These are phyloP conservation scores for Lodderomyces margitis DNA, from an alignment of 1,139 yeast genomes.

Conservation along the genomic window DNA sequence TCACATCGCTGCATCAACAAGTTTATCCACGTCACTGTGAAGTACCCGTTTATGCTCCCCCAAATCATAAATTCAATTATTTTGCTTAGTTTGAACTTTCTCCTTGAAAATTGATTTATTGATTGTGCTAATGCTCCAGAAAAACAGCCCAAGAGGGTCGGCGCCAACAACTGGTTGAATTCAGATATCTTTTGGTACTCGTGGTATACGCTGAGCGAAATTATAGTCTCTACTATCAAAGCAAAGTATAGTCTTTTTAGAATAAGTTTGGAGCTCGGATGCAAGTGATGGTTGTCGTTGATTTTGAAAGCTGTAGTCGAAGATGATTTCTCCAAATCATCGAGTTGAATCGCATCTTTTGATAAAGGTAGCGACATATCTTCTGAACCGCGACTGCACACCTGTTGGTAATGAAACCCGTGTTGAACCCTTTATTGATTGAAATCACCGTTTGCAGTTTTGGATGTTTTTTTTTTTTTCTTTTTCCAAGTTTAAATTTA, in stretches of 20 bases:
- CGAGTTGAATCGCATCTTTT: constrained; percentile 12
- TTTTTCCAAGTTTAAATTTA: neutral
- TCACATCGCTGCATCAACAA: constrained; percentile 39
- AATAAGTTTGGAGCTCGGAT: constrained; percentile 21
- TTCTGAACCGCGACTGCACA: no score
- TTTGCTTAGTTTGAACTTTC: constrained; percentile 38
- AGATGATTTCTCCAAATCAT: constrained; percentile 16
- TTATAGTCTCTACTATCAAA: constrained; percentile 24
- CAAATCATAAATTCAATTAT: constrained; percentile 53
- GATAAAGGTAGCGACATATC: constrained; percentile 15
- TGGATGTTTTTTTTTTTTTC: neutral
- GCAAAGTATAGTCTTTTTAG: constrained; percentile 16
- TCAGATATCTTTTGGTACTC: constrained; percentile 24
- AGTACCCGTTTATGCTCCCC: constrained; percentile 61
- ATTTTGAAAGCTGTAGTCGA: neutral
- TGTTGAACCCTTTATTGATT: no score
- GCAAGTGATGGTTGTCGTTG: constrained; percentile 15
- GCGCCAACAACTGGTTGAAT: constrained; percentile 33
- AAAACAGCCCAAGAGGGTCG: constrained; percentile 43
- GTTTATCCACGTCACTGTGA: constrained; percentile 59
- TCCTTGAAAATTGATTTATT: constrained; percentile 46
- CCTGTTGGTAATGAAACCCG: no score
- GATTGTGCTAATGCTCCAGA: constrained; percentile 62
- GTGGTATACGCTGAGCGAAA: constrained; percentile 26
- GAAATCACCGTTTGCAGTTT: neutral